These are phyloP conservation scores for Quercus tomentella DNA, from an alignment of 331 rosid genomes.

Conservation along the genomic window DNA sequence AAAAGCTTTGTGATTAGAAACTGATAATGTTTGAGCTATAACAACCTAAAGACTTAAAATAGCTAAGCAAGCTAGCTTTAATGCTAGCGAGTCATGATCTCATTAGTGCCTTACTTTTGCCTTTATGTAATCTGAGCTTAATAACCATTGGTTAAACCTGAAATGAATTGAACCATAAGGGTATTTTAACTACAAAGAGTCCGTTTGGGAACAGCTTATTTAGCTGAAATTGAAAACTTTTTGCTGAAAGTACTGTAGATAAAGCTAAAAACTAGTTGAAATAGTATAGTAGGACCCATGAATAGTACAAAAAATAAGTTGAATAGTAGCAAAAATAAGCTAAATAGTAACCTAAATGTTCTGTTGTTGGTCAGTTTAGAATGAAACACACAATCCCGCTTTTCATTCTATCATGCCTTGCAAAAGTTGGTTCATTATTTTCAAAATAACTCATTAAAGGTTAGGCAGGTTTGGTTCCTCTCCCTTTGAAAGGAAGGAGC, in stretches of 20 bases:
- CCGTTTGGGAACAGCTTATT: too few relatives aligned
- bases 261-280: too few relatives aligned
- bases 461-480: neutral
- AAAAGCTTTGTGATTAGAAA: neutral
- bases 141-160: neutral
- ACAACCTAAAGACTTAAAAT: neutral
- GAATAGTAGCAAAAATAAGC: too few relatives aligned
- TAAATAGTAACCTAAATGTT: neutral
- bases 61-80: neutral
- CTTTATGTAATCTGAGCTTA: neutral
- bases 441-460: neutral
- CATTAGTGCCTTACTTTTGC: neutral
- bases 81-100: neutral
- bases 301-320: too few relatives aligned
- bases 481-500: neutral
- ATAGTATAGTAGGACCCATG: too few relatives aligned
- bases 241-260: too few relatives aligned
- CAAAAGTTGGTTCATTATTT: neutral
- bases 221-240: too few relatives aligned
- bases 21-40: neutral
- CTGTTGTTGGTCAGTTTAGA: neutral
- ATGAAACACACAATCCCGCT: neutral
- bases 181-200: neutral
- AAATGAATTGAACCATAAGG: neutral
- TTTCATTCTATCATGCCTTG: neutral